A percentile compares a stretch with the other conserved stretches of the same genome.
These are phyloP conservation scores for Pseudogymnoascus sp. DNA, from an alignment of 2,329 filamentous ascomycete genomes.

Conservation along the genomic window DNA sequence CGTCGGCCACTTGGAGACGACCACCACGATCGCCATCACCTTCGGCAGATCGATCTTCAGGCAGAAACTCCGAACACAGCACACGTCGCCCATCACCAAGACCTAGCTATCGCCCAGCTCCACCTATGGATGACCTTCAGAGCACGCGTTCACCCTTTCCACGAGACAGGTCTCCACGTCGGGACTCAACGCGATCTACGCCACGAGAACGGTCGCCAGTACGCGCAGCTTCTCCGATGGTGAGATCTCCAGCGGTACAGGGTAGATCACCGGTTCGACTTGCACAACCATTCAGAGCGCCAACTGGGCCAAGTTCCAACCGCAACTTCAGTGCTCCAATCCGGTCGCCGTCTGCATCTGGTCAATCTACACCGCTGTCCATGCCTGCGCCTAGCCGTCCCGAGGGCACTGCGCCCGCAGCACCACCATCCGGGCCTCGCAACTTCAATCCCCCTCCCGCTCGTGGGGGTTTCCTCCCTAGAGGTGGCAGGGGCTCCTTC, in stretches of 20 bases:
- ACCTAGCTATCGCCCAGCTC: constrained; percentile 32
- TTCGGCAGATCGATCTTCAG: constrained; percentile 41
- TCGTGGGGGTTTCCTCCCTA: constrained; percentile 20
- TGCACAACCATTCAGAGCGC: constrained; percentile 23
- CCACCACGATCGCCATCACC: constrained; percentile 24
- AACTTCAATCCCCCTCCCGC: constrained; percentile 22
- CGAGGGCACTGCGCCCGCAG: constrained; percentile 16
- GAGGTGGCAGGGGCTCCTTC: constrained; percentile 25
- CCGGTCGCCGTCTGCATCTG: constrained; percentile 10
- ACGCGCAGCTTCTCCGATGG: constrained; percentile 15
- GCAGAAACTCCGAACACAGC: constrained; percentile 46
- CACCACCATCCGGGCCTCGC: constrained; percentile 28
- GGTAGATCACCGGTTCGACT: constrained; percentile 26
- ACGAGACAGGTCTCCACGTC: constrained; percentile 6
- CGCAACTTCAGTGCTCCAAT: constrained; percentile 23
- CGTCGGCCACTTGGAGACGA: constrained; percentile 42
- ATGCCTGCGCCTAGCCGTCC: constrained; percentile 18
- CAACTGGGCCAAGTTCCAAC: constrained; percentile 25
- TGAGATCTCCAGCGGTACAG: constrained; percentile 12
- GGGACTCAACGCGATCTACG: constrained; percentile 24
- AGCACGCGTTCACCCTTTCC: constrained; percentile 22
- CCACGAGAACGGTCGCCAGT: constrained; percentile 25
- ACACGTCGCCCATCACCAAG: constrained; percentile 56
- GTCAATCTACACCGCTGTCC: constrained; percentile 13
- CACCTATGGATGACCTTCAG: constrained; percentile 22